A percentile compares a stretch with the other conserved stretches of the same genome.
phyloP scores from a whole-genome alignment of 2,329 filamentous ascomycete genomes.

The Stagonosporopsis cucurbitacearum region DNA sequence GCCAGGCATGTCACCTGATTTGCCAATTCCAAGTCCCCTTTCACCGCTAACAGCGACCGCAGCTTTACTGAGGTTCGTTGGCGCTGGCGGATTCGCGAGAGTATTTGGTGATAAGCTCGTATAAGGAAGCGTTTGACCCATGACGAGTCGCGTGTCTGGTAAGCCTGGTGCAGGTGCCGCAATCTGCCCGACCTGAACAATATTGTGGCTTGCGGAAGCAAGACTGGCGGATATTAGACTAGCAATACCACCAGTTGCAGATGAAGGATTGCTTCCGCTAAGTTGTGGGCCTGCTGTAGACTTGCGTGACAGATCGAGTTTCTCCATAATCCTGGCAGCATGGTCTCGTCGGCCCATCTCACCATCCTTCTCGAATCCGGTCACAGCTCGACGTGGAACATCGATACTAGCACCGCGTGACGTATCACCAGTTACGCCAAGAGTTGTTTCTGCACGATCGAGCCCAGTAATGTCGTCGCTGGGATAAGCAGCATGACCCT shows the following conservation, averaged over 20 bases:
- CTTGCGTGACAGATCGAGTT: conserved; percentile 87
- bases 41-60: conserved; percentile 84
- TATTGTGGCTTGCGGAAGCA: conserved; percentile 74
- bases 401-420: conserved; percentile 74
- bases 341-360: conserved; percentile 79
- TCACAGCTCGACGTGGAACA: conserved; percentile 59
- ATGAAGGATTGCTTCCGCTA: conserved; percentile 50
- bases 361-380: conserved; percentile 65
- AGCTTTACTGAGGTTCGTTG: conserved; percentile 84
- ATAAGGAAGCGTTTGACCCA: conserved; percentile 56
- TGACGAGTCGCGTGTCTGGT: conserved; percentile 45
- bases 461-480: conserved; percentile 60
- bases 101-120: conserved; percentile 81
- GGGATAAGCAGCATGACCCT: conserved; percentile 65
- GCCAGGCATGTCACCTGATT: conserved; percentile 73
- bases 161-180: conserved; percentile 43
- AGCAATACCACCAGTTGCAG: conserved; percentile 72
- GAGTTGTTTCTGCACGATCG: conserved; percentile 67
- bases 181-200: conserved; percentile 70
- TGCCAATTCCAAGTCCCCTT: conserved; percentile 69
- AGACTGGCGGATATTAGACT: conserved; percentile 83
- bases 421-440: conserved; percentile 69
- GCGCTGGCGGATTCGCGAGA: conserved; percentile 79
- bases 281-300: conserved; percentile 63
- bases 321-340: conserved; percentile 88